Percentiles rank a stretch among this genome's conserved stretches.
Evolutionary conservation across 345 rosid genomes (phyloP).

Genomic region (Arabidopsis suecica): DNA sequence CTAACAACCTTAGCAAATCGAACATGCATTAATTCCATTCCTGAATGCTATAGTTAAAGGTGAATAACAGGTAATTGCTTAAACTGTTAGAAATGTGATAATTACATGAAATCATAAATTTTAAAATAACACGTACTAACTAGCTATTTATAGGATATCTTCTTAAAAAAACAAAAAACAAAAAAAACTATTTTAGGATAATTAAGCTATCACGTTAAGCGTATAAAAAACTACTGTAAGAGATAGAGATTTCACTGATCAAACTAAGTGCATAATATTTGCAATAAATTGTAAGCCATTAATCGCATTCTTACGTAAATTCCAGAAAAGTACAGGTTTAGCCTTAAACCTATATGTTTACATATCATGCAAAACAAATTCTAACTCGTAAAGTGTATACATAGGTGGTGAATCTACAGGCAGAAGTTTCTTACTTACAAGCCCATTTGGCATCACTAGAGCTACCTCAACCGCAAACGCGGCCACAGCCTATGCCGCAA

Average conservation of each 20-base stretch:
- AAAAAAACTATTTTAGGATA: not conserved
- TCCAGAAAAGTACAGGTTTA: not conserved
- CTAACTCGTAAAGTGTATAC: constrained; percentile 18
- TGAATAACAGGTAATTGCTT: not conserved
- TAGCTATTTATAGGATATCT: too few relatives aligned
- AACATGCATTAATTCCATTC: constrained; percentile 27
- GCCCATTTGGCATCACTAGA: constrained; percentile 72
- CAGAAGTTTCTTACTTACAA: constrained; percentile 86
- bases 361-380: too few relatives aligned
- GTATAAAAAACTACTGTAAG: not conserved
- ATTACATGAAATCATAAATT: not conserved
- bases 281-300: constrained; percentile 12
- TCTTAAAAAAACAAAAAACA: too few relatives aligned
- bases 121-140: constrained; percentile 19
- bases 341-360: not conserved
- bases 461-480: constrained; percentile 60
- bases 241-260: constrained; percentile 1
- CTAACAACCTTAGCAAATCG: constrained; percentile 39
- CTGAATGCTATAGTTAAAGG: not conserved
- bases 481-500: constrained; percentile 47
- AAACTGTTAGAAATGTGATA: constrained; percentile 15
- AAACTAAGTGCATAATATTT: not conserved
- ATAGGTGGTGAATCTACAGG: constrained; percentile 82
- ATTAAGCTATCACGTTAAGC: constrained; percentile 21
- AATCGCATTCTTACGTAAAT: not conserved